phyloP scores from a whole-genome alignment of 2,329 filamentous ascomycete genomes.

The Beauveria caledonica region DNA sequence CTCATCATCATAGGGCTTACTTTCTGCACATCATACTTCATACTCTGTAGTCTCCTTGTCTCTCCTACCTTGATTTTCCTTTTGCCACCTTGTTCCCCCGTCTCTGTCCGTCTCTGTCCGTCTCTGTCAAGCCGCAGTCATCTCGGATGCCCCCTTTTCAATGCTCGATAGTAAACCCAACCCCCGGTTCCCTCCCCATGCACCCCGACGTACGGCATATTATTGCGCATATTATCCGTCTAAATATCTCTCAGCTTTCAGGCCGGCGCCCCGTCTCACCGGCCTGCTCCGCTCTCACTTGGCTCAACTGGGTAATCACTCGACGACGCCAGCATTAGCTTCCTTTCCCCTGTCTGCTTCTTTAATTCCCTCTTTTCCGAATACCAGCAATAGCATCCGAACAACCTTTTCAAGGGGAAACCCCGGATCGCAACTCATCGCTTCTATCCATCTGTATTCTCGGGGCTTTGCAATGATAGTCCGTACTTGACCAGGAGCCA shows the following conservation, averaged over 20 bases:
- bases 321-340: constrained; percentile 3
- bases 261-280: background rate
- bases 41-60: background rate
- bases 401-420: too few relatives aligned
- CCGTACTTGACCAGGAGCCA: too few relatives aligned
- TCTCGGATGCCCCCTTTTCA: background rate
- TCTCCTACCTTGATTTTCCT: too few relatives aligned
- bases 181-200: too few relatives aligned
- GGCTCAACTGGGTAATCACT: background rate
- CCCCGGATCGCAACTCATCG: background rate
- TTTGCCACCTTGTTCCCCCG: background rate
- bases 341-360: background rate
- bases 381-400: too few relatives aligned
- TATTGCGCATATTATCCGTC: too few relatives aligned
- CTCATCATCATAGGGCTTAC: too few relatives aligned
- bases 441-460: background rate
- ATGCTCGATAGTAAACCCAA: background rate
- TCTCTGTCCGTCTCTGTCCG: background rate
- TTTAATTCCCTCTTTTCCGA: background rate
- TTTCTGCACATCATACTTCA: too few relatives aligned
- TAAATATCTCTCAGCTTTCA: background rate
- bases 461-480: background rate
- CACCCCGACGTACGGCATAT: too few relatives aligned
- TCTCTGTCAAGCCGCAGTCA: background rate
- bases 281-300: background rate